Conservation (phyloP, 2,329 filamentous ascomycete genomes). For the Aureobasidium sp. region DNA sequence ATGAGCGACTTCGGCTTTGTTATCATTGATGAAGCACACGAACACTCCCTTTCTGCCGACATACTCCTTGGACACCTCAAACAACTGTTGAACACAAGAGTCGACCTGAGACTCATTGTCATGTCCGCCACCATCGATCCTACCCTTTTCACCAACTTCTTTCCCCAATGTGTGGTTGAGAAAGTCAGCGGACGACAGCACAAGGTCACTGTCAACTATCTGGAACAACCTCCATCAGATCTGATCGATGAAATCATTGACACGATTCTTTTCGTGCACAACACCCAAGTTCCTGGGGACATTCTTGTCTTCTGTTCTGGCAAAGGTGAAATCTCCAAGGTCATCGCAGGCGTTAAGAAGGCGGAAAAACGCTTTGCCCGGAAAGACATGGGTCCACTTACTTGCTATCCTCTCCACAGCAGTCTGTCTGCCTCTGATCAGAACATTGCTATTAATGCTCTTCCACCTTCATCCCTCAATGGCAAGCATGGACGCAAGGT, state of each 20-base stretch:
- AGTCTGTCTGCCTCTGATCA: not conserved
- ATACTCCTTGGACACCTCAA: not conserved
- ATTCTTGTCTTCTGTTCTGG: not conserved
- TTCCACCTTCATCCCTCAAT: not conserved
- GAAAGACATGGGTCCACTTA: not conserved
- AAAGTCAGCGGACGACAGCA: not conserved
- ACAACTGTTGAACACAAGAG: not conserved
- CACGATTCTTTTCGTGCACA: not conserved
- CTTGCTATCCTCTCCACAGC: not conserved
- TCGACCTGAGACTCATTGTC: not conserved
- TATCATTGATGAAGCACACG: slow-evolving; percentile 4
- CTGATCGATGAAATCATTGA: not conserved
- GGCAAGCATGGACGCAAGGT: not conserved
- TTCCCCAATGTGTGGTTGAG: not conserved
- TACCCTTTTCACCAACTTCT: not conserved
- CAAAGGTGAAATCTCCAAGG: not conserved
- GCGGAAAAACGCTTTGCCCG: not conserved
- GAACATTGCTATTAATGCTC: not conserved
- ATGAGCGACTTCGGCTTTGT: not conserved
- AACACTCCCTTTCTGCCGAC: not conserved
- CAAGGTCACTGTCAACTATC: not conserved
- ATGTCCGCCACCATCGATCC: not conserved
- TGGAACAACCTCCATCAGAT: not conserved
- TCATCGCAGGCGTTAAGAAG: not conserved
- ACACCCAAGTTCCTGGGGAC: not conserved